These are phyloP conservation scores for Solanum aculeatissimum DNA, from an alignment of 305 asterid genomes.

Conservation along the genomic window DNA sequence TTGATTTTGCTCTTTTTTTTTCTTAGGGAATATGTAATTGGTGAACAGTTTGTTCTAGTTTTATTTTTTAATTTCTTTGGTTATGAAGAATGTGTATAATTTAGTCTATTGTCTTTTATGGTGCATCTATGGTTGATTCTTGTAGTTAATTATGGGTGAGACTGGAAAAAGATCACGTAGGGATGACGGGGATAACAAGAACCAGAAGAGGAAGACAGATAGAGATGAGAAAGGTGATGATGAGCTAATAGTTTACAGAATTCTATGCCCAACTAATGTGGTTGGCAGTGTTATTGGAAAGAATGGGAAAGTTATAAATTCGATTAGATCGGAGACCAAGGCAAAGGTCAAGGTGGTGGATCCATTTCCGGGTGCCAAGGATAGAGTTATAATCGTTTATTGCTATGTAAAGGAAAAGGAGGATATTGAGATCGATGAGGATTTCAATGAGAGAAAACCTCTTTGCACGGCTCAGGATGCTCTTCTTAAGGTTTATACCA, in stretches of 20 bases:
- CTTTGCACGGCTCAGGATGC: conserved; percentile 93
- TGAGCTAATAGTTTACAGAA: conserved; percentile 64
- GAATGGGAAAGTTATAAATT: conserved; percentile 86
- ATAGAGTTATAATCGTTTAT: conserved; percentile 65
- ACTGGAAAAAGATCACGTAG: conserved; percentile 62
- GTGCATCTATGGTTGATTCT: not conserved
- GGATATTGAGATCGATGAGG: conserved; percentile 59
- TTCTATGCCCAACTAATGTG: conserved; percentile 63
- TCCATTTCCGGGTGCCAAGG: conserved; percentile 79
- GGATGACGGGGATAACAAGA: conserved; percentile 43
- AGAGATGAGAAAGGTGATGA: conserved; percentile 53
- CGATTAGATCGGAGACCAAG: conserved; percentile 67
- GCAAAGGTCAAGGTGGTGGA: conserved; percentile 96
- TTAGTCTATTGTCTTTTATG: not conserved
- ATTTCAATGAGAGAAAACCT: conserved; percentile 43
- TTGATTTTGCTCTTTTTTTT: not conserved
- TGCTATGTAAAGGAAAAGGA: conserved; percentile 70
- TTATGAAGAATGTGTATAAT: not conserved
- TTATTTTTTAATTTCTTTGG: not conserved
- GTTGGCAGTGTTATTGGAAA: conserved; percentile 98
- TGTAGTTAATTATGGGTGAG: conserved; percentile 39
- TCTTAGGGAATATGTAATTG: not conserved
- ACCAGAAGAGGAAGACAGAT: conserved; percentile 68
- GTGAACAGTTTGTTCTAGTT: not conserved
- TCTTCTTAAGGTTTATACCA: conserved; percentile 61